Evolutionary conservation across 176 grass and related monocot genomes (phyloP).

Genomic region (Triticum aestivum): DNA sequence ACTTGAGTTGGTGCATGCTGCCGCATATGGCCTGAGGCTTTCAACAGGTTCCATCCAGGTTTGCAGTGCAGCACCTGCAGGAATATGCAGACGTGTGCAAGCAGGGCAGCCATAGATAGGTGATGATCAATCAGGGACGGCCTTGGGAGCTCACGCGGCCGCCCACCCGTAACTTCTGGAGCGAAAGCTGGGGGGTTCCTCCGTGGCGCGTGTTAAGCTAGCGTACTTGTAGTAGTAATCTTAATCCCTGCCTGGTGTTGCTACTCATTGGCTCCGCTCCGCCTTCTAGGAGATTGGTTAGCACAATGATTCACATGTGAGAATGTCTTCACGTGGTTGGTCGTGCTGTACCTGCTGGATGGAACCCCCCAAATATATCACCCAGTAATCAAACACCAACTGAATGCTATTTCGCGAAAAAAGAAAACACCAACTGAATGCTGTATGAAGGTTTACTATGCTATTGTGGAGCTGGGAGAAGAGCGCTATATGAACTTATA

Average conservation of each 20-base stretch:
- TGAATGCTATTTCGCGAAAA: background rate
- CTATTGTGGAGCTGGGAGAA: background rate
- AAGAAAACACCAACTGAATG: background rate
- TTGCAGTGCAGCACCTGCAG: background rate
- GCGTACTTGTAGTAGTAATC: background rate
- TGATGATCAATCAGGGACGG: background rate
- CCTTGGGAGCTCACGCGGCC: constrained; percentile 12
- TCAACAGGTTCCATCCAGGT: background rate
- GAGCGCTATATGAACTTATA: background rate
- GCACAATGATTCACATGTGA: constrained; percentile 47
- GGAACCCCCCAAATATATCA: constrained; percentile 11
- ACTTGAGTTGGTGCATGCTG: constrained; percentile 10
- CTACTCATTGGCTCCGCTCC: constrained; percentile 16
- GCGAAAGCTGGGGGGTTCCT: constrained; percentile 53
- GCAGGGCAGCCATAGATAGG: background rate
- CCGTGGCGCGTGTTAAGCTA: constrained; percentile 16
- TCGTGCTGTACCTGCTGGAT: constrained; percentile 24
- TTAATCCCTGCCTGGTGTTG: constrained; percentile 15
- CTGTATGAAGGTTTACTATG: background rate
- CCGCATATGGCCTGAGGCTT: constrained; percentile 1
- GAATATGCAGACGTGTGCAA: background rate
- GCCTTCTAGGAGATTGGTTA: constrained; percentile 42
- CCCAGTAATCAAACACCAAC: background rate
- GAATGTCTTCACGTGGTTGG: constrained; percentile 33
- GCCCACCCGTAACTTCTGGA: constrained; percentile 56